Evolutionary conservation across 2,329 filamentous ascomycete species (phyloP), one percentile per base, ranked within the genome.

Genomic region (Capronia epimyces): DNA sequence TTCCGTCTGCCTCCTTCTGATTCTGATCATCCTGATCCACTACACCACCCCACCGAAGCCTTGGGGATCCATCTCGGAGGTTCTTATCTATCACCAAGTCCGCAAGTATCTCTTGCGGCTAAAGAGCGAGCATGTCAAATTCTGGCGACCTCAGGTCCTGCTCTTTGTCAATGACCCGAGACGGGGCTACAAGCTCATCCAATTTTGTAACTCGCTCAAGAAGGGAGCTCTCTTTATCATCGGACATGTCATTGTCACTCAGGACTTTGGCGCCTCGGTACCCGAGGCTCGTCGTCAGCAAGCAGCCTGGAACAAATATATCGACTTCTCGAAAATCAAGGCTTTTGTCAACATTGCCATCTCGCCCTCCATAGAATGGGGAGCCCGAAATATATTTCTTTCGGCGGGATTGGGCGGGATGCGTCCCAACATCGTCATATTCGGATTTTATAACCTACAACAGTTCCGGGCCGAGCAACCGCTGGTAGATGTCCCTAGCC

Each of bases 181-280:
- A n/a, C 79, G 78, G 4, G 87, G 93, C 64, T 89, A 86, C 46
- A 84, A 87, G 36, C 77, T 95, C 34, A 91, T 95, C 2, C 87
- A 90, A 52, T 95, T 95, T 60, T 95, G 89, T 69, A 95, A 95
- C 66, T 89, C 87, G 0, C 72, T 95, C 65, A 95, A 95, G 66
- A 95, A 95, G 63, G 89, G 89, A 0, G 83, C 82, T 0, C 68
- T 95, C 1, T 95, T 93, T 65, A 86, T 95, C 8, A 75, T 95
- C 1, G 89, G 88, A 0, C 89, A 94, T 67, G 87, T 94, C 37
- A 89, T 95, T 52, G 87, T 95, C 2, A 89, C 87, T 0, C 79
- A 87, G 53, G 86, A 95, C 64, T 95, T 95, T 62, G 79, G 80
- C 16, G 77, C 78, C 2, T 86, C 87, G 3, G 86, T 94, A 7